Base-by-base conservation (phyloP, 495 filamentous ascomycete species). In the Podospora anserina region DNA sequence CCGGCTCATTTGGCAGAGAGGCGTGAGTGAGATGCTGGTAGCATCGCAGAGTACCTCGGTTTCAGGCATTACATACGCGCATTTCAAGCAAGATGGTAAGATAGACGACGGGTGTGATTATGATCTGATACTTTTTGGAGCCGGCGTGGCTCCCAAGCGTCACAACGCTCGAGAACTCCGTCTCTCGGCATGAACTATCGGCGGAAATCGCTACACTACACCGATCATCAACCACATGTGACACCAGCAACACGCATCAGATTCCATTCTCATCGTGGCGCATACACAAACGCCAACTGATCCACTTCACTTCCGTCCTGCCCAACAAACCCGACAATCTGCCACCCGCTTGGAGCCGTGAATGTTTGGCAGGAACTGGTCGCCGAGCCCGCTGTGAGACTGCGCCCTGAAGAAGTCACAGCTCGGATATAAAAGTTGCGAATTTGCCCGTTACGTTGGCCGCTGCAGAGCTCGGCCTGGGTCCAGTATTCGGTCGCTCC, bases 271-370 rank as follows among this genome's bases (percentile, higher is more conserved):
- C 65, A 82, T 66, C 75, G 76, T 54, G 75, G 78, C 30, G 75
- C 80, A 73, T 80, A 89, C 54, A 89, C 76, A 72, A 90, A 84
- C 6, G 80, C 87, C 54, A 89, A 68, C 72, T 84, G 81, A 75
- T 89, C 87, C 59, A 90, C 70, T 76, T 88, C 86, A 69, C 86
- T 82, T 2, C 86, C 88, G 70, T 68, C 76, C 70, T 85, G 81
- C n/a, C 87, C 86, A 66, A 84, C 75, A 66, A 85, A 88, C 5
- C 87, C 87, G 13, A 85, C 82, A 74, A 89, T 83, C 23, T 78
- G 81, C 82, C 82, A 88, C 2, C 85, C 86, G n/a, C 61, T 66
- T 56, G 84, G 84, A 18, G 86, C 84, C 27, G 71, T 73, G 55
- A 82, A 85, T 1, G 78, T 81, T 15, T 74, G 69, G 71, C 87